Evolutionary conservation across 164 flowering plant species (phyloP), one percentile per base, ranked within the genome.

Genomic region (Sextonia rubra): DNA sequence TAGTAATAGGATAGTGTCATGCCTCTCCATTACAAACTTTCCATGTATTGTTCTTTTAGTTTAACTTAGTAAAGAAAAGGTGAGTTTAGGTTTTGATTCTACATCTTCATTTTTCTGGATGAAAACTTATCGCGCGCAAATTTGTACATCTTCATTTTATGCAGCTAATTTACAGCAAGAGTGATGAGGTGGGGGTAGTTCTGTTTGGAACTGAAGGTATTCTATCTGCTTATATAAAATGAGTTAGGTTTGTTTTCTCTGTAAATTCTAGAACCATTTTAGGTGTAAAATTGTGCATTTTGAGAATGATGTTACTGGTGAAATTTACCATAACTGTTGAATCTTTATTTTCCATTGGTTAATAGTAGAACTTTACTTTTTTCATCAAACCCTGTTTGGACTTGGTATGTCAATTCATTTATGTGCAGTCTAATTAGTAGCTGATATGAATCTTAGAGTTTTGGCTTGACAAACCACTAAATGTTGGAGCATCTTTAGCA

Each of bases 141-240:
- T 26, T 26, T 69, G 12, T 20, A 9, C 32, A 9, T 70, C 32
- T 32, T 37, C 27, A 60, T 62, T 47, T 14, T 66, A 0, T 83
- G 88, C 98, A 95, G 99, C 80, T 95, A 66, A 78, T 95, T 75
- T 93, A 77, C 77, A 76, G 74, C 79, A 93, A 89, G 75, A 74
- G 67, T 71, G 97, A 95, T 82, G 94, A 89, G 82, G 93, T 93
- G 11, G 98, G 94, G 48, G 69, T 90, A 60, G 83, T 93, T 71
- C 65, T 90, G 65, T 95, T 95, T 85, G 97, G 97, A 72, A 83
- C 97, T 64, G 82, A 85, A 86, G 98, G 98, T 95, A 85, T 61
- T 22, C 25, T 29, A 52, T 74, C 61, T 73, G 65, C 25, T 71
- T 62, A 9, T 11, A 26, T n/a, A 30, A 64, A 29, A 12, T 4